Conservation (phyloP, 1,139 yeast genomes). For the Martiniozyma asiatica region DNA sequence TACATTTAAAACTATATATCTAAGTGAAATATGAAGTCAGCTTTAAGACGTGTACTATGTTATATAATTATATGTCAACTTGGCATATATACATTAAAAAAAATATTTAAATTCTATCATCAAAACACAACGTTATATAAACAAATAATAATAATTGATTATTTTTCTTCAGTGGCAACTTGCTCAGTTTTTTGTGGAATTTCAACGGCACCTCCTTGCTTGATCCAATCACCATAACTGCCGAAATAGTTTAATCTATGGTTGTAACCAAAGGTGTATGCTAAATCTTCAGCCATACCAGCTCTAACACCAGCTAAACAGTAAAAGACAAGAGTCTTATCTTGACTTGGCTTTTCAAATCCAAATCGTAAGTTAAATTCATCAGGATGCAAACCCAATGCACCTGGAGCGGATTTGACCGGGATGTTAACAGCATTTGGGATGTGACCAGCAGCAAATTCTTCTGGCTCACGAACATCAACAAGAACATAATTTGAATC, state of each 20-base stretch:
- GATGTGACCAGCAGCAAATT: constrained; percentile 57
- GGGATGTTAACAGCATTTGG: constrained; percentile 86
- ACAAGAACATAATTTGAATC: constrained; percentile 35
- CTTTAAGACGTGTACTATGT: too few species aligned
- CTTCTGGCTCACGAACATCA: constrained; percentile 89
- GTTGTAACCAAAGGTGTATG: constrained; percentile 77
- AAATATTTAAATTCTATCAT: too few species aligned
- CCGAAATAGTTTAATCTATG: constrained; percentile 73
- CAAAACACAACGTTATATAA: too few species aligned
- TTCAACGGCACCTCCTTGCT: constrained; percentile 21
- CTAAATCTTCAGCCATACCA: constrained; percentile 82
- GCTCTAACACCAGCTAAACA: constrained; percentile 92
- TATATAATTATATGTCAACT: too few species aligned
- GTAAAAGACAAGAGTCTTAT: constrained; percentile 73
- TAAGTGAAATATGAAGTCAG: too few species aligned
- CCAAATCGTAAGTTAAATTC: constrained; percentile 78
- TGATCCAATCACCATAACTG: constrained; percentile 76
- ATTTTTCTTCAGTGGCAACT: too few species aligned
- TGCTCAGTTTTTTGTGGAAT: constrained; percentile 32
- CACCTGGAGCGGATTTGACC: constrained; percentile 88
- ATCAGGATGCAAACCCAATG: constrained; percentile 64
- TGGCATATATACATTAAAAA: too few species aligned
- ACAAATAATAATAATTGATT: too few species aligned
- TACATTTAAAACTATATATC: too few species aligned
- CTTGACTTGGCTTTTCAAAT: constrained; percentile 63